Percentiles rank a stretch among this genome's conserved stretches.
These are phyloP conservation scores for Nakazawaea holstii DNA, from an alignment of 805 yeast genomes.

Conservation along the genomic window DNA sequence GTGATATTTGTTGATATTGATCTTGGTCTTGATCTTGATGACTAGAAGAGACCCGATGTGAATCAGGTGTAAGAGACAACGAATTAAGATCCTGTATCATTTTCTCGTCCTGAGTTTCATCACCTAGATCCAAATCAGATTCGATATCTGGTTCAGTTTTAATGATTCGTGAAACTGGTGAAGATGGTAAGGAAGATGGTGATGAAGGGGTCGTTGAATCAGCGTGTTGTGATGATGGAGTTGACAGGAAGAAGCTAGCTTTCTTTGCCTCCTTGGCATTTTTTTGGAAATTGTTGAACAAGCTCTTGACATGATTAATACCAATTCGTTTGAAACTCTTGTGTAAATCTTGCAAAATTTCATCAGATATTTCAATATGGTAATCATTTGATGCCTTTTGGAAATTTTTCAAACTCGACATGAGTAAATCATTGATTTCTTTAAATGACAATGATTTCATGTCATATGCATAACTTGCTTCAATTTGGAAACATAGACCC, in stretches of 20 bases:
- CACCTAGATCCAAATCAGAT: no score
- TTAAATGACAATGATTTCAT: background rate
- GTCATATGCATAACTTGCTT: constrained; percentile 14
- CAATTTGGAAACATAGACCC: constrained; percentile 19
- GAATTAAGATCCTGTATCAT: background rate
- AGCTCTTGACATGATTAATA: background rate
- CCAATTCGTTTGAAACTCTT: background rate
- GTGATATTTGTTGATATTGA: background rate
- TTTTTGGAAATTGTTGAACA: background rate
- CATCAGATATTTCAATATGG: background rate
- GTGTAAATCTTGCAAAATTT: background rate
- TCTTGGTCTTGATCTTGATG: no score
- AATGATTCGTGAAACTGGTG: background rate
- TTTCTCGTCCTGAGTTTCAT: background rate
- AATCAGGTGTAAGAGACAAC: background rate
- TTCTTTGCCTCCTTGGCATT: background rate
- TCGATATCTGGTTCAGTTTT: background rate
- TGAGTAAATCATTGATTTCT: background rate
- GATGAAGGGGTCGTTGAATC: background rate
- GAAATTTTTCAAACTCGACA: background rate
- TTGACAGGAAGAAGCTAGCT: background rate
- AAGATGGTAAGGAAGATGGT: background rate
- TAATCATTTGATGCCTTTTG: background rate
- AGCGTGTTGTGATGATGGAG: background rate
- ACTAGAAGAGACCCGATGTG: no score